Evolutionary conservation across 2,329 filamentous ascomycete genomes (phyloP).

Genomic region (Fusarium sp.): DNA sequence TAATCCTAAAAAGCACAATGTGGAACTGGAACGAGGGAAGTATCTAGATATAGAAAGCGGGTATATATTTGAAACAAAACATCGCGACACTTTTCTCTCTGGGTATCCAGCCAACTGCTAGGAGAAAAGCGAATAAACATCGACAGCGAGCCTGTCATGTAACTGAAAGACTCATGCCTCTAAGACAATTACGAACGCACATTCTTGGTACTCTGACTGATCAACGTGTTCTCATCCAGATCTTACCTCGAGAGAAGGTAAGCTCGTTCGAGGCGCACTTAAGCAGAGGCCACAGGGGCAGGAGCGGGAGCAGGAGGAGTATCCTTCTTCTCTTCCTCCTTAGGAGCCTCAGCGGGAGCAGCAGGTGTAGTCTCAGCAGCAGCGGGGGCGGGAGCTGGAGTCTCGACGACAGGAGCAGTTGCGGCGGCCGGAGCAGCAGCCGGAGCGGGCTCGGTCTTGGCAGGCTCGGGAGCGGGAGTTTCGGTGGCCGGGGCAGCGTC

Average conservation of each 20-base stretch:
- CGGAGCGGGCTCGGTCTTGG: constrained; percentile 36
- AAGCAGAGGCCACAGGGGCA: constrained; percentile 38
- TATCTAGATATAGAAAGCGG: constrained; percentile 29
- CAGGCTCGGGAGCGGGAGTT: constrained; percentile 39
- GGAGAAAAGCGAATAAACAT: constrained; percentile 34
- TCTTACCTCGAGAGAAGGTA: background rate
- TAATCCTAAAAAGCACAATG: background rate
- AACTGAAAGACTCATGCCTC: constrained; percentile 1
- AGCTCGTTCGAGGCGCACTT: background rate
- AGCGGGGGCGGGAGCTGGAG: constrained; percentile 36
- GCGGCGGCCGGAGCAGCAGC: constrained; percentile 32
- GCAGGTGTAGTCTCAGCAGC: constrained; percentile 22
- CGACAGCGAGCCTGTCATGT: constrained; percentile 1
- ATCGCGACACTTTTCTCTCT: constrained; percentile 40
- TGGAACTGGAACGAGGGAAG: background rate
- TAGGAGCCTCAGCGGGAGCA: constrained; percentile 35
- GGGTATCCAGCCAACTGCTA: constrained; percentile 47
- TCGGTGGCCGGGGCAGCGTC: constrained; percentile 44
- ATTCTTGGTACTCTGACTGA: background rate
- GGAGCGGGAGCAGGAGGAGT: constrained; percentile 36
- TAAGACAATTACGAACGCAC: background rate
- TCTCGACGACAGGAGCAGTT: constrained; percentile 36
- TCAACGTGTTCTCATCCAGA: constrained; percentile 1
- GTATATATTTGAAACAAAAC: constrained; percentile 46
- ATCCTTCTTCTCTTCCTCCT: constrained; percentile 42